phyloP scores from a whole-genome alignment of 139 green algal species.

The Edaphochlamys debaryana region DNA sequence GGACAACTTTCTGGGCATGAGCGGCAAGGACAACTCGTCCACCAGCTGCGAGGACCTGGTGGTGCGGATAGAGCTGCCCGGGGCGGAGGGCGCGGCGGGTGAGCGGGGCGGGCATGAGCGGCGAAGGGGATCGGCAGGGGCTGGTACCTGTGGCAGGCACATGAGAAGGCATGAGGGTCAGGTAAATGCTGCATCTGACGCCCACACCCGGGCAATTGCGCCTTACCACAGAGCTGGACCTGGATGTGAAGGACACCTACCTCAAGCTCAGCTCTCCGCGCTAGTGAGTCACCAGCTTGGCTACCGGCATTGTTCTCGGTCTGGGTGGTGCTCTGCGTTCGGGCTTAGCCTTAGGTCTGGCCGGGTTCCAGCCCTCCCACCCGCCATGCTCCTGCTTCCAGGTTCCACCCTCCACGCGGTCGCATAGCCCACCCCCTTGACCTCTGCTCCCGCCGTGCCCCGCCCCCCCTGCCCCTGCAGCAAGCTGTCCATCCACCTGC shows the following conservation, averaged over 20 bases:
- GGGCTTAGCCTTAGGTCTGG: too few relatives aligned
- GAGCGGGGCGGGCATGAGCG: background rate
- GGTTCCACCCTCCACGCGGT: too few relatives aligned
- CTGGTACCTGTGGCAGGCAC: background rate
- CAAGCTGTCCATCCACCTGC: slow-evolving; percentile 26
- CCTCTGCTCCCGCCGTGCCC: too few relatives aligned
- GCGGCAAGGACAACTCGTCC: slow-evolving; percentile 71
- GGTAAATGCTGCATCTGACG: too few relatives aligned
- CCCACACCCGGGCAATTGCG: too few relatives aligned
- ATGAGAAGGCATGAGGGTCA: too few relatives aligned
- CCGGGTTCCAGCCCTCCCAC: too few relatives aligned
- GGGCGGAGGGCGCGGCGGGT: slow-evolving; percentile 55
- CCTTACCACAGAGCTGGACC: slow-evolving; percentile 70
- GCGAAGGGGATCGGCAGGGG: too few relatives aligned
- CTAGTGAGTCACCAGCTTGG: slow-evolving; percentile 66
- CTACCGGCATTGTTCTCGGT: too few relatives aligned
- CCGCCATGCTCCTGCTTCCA: too few relatives aligned
- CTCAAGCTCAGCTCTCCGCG: slow-evolving; percentile 57
- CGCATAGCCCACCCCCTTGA: too few relatives aligned
- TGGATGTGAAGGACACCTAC: slow-evolving; percentile 64
- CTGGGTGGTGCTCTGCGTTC: too few relatives aligned
- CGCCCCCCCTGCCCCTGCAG: background rate
- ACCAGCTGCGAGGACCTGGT: slow-evolving; percentile 76
- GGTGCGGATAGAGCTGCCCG: slow-evolving; percentile 63
- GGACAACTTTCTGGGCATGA: slow-evolving; percentile 81